These are phyloP conservation scores for Funneliformis caledonium DNA, from an alignment of 371 early-diverging fungal genomes.

Conservation along the genomic window DNA sequence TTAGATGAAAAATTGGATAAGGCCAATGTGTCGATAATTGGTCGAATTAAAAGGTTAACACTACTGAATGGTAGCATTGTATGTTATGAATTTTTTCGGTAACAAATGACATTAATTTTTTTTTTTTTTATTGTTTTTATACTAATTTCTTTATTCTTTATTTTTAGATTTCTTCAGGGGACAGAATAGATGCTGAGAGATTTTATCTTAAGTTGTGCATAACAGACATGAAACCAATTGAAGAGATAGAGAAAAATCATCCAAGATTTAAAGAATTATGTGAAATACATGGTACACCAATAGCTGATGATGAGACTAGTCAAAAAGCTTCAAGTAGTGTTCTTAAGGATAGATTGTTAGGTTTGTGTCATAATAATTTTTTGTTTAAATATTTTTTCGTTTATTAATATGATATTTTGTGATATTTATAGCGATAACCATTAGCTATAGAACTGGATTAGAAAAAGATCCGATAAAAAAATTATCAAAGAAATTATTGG, in stretches of 20 bases:
- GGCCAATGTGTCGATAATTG: slow-evolving; percentile 21
- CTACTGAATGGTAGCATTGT: slow-evolving; percentile 37
- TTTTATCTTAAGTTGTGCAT: slow-evolving; percentile 28
- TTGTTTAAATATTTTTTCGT: not conserved
- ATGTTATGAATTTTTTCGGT: not conserved
- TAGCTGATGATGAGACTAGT: slow-evolving; percentile 43
- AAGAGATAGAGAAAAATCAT: slow-evolving; percentile 37
- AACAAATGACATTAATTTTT: not conserved
- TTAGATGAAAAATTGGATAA: slow-evolving; percentile 23
- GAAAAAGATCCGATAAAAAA: slow-evolving; percentile 43
- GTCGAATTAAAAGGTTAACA: slow-evolving; percentile 32
- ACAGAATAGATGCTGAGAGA: slow-evolving; percentile 35
- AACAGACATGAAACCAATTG: slow-evolving; percentile 13
- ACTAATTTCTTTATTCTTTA: not conserved
- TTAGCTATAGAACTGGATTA: slow-evolving; percentile 41
- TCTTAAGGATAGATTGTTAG: slow-evolving; percentile 68
- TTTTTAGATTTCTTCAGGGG: slow-evolving; percentile 30
- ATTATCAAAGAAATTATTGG: slow-evolving; percentile 56
- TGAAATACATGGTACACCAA: slow-evolving; percentile 62
- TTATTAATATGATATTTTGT: not conserved
- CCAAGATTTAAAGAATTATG: slow-evolving; percentile 36
- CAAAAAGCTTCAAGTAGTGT: slow-evolving; percentile 52
- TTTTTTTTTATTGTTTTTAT: not conserved
- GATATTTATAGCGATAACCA: slow-evolving; percentile 36
- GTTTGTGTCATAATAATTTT: slow-evolving; percentile 38